Conservation (phyloP, 2,329 filamentous ascomycete species). For the Biscogniauxia mediterranea region DNA sequence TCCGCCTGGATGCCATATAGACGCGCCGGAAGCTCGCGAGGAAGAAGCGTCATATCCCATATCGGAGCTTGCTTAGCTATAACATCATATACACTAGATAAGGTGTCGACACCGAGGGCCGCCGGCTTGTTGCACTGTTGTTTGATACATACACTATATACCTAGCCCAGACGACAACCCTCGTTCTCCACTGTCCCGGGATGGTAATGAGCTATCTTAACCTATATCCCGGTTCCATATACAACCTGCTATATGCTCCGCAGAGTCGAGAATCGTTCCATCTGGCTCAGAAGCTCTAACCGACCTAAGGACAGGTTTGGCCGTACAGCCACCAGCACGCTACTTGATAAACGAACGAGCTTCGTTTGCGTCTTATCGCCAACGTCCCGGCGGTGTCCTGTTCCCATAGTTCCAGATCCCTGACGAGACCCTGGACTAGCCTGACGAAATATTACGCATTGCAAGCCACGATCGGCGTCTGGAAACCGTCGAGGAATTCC, state of each 20-base stretch:
- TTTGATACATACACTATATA: not conserved
- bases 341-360: conserved; percentile 5
- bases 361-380: conserved; percentile 17
- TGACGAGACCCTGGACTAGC: conserved; percentile 10
- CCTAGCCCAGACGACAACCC: not conserved
- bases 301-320: not conserved
- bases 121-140: not conserved
- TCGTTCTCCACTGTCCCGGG: not conserved
- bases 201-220: not conserved
- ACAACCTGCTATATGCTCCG: not conserved
- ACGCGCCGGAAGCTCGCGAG: not conserved
- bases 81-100: not conserved
- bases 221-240: not conserved
- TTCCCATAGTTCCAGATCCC: conserved; percentile 14
- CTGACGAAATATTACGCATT: not conserved
- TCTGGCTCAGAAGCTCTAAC: not conserved
- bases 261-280: not conserved
- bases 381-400: conserved; percentile 15
- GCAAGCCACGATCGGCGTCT: not conserved
- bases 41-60: not conserved
- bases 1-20: no score
- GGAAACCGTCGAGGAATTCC: not conserved
- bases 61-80: not conserved
- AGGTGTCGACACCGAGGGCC: not conserved
- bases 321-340: not conserved